These are phyloP conservation scores for Ministeria vibrans DNA, from an alignment of 78 protist genomes.

Conservation along the genomic window DNA sequence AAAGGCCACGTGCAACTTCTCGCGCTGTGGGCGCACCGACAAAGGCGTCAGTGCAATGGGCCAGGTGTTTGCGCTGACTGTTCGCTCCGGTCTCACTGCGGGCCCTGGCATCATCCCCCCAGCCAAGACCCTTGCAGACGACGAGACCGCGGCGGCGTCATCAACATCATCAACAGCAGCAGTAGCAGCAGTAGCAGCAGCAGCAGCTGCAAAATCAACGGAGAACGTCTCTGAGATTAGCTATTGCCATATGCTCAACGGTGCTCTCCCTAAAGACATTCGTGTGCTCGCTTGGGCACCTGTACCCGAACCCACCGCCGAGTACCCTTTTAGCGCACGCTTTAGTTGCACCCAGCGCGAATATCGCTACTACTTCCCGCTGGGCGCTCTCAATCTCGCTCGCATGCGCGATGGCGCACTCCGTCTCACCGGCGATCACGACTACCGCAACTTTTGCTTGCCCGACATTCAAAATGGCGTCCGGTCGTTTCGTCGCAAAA, in stretches of 20 bases:
- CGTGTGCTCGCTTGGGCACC: conserved; percentile 59
- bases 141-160: too few species aligned
- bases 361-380: conserved; percentile 43
- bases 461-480: too few species aligned
- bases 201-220: too few species aligned
- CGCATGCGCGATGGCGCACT: conserved; percentile 12
- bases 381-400: neutral
- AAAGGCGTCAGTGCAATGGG: conserved; percentile 53
- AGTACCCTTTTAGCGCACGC: conserved; percentile 46
- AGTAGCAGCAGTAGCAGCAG: too few species aligned
- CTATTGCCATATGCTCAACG: conserved; percentile 44
- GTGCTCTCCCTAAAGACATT: conserved; percentile 48
- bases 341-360: conserved; percentile 30
- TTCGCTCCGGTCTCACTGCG: conserved; percentile 2
- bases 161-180: too few species aligned
- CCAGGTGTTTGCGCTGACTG: conserved; percentile 36
- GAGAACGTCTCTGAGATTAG: too few species aligned
- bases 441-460: conserved; percentile 65
- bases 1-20: conserved; percentile 9
- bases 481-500: too few species aligned
- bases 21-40: conserved; percentile 62
- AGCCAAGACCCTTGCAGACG: too few species aligned
- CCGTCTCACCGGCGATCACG: conserved; percentile 55
- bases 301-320: too few species aligned
- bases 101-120: too few species aligned